Percentiles rank a stretch among this genome's conserved stretches.
phyloP scores from a whole-genome alignment of 2,329 filamentous ascomycete genomes.

The Aspergillus ibericus region DNA sequence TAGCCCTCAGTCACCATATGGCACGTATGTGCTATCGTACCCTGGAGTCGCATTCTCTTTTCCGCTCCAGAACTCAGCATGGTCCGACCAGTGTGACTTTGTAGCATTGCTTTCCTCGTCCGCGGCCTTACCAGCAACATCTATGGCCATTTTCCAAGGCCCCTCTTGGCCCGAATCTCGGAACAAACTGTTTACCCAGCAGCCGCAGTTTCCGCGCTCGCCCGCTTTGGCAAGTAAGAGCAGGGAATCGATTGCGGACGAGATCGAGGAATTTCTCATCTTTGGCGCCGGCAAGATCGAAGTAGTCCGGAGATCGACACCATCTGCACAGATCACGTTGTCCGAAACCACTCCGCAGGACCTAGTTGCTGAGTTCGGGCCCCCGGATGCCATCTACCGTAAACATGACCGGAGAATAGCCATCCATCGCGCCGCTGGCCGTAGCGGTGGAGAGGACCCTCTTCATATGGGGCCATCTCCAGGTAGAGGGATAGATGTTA shows the following conservation, averaged over 20 bases:
- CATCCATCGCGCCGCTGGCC: slow-evolving; percentile 60
- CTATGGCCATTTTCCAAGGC: slow-evolving; percentile 89
- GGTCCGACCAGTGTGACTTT: slow-evolving; percentile 73
- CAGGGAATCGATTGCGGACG: slow-evolving; percentile 80
- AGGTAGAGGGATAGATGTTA: slow-evolving; percentile 43
- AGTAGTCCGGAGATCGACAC: slow-evolving; percentile 68
- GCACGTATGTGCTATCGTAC: slow-evolving; percentile 89
- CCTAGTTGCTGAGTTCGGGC: slow-evolving; percentile 82
- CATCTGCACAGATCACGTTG: slow-evolving; percentile 69
- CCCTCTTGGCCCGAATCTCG: slow-evolving; percentile 87
- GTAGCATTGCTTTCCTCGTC: slow-evolving; percentile 81
- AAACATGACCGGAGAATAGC: slow-evolving; percentile 88
- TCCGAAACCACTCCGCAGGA: slow-evolving; percentile 92
- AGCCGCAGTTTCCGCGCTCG: slow-evolving; percentile 71
- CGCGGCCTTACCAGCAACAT: slow-evolving; percentile 71
- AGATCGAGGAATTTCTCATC: slow-evolving; percentile 77
- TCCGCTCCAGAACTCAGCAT: slow-evolving; percentile 70
- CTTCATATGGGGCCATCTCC: slow-evolving; percentile 39
- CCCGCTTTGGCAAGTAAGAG: slow-evolving; percentile 67
- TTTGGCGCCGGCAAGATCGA: slow-evolving; percentile 78
- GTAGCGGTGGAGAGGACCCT: slow-evolving; percentile 29
- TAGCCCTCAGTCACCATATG: slow-evolving; percentile 54
- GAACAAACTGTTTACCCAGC: slow-evolving; percentile 71
- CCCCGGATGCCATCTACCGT: slow-evolving; percentile 89
- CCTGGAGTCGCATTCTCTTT: slow-evolving; percentile 94